These are phyloP conservation scores for Lachancea dasiensis DNA, from an alignment of 805 yeast species.

Conservation along the genomic window DNA sequence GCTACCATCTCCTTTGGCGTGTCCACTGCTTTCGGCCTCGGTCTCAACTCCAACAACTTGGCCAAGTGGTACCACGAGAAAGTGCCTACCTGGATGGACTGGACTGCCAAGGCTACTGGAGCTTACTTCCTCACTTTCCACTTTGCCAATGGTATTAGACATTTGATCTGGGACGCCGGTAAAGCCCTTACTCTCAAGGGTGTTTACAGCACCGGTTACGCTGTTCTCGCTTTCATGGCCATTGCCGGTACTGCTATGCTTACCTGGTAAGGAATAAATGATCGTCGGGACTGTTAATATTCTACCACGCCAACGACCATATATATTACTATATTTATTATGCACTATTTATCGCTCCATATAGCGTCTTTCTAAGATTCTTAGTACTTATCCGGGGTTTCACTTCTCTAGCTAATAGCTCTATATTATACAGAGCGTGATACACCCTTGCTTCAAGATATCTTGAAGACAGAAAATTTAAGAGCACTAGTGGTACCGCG, in stretches of 20 bases:
- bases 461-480: background rate
- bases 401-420: background rate
- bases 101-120: constrained; percentile 59
- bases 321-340: background rate
- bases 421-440: background rate
- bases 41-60: constrained; percentile 32
- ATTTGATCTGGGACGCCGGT: constrained; percentile 89
- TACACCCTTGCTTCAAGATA: background rate
- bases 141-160: constrained; percentile 82
- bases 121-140: constrained; percentile 88
- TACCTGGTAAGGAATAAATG: constrained; percentile 15
- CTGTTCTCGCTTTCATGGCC: constrained; percentile 60
- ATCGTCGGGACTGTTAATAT: too few relatives aligned
- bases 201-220: constrained; percentile 87
- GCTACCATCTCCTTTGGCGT: constrained; percentile 72
- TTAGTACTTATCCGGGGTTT: background rate
- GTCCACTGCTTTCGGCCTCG: constrained; percentile 54
- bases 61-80: constrained; percentile 43
- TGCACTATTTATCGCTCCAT: constrained; percentile 6
- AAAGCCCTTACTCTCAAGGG: constrained; percentile 73
- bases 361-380: background rate
- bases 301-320: background rate
- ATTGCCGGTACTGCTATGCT: constrained; percentile 54
- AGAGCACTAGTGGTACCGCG: background rate
- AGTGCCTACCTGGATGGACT: constrained; percentile 58